Evolutionary conservation across 2,329 filamentous ascomycete genomes (phyloP).

Genomic region (Seiridium cupressi): DNA sequence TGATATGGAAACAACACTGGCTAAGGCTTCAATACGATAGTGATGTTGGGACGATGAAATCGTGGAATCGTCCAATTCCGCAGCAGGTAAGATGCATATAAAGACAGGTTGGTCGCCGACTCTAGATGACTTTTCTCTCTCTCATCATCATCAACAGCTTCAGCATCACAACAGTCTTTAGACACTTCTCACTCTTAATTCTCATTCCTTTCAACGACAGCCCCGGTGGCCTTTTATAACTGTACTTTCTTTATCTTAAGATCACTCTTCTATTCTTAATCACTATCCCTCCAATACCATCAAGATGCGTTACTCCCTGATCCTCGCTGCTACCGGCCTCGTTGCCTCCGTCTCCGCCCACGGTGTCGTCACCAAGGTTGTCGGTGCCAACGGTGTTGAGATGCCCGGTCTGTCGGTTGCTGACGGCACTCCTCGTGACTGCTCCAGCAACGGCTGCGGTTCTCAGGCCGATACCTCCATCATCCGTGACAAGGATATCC

Average conservation of each 20-base stretch:
- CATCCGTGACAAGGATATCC: constrained; percentile 61
- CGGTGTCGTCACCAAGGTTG: constrained; percentile 27
- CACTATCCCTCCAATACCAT: constrained; percentile 3
- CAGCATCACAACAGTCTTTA: constrained; percentile 5
- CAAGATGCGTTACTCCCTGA: constrained; percentile 27
- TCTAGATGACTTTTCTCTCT: neutral
- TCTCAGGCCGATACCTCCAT: constrained; percentile 71
- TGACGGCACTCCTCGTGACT: constrained; percentile 68
- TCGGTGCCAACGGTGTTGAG: constrained; percentile 28
- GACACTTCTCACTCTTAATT: constrained; percentile 4
- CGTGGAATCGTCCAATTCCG: neutral
- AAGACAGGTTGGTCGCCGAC: neutral
- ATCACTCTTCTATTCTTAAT: neutral
- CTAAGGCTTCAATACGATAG: neutral
- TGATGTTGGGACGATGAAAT: constrained; percentile 4
- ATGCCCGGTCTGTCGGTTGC: constrained; percentile 43
- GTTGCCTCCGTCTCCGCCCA: constrained; percentile 24
- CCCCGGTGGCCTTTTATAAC: constrained; percentile 24
- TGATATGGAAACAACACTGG: neutral
- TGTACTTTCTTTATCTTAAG: constrained; percentile 2
- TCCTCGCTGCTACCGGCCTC: constrained; percentile 22
- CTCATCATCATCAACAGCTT: constrained; percentile 8
- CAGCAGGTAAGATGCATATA: neutral
- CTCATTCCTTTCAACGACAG: constrained; percentile 14
- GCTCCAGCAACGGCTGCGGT: constrained; percentile 58